Base-by-base conservation (phyloP, 169 alveolate genomes). In the Plasmodium gaboni region DNA sequence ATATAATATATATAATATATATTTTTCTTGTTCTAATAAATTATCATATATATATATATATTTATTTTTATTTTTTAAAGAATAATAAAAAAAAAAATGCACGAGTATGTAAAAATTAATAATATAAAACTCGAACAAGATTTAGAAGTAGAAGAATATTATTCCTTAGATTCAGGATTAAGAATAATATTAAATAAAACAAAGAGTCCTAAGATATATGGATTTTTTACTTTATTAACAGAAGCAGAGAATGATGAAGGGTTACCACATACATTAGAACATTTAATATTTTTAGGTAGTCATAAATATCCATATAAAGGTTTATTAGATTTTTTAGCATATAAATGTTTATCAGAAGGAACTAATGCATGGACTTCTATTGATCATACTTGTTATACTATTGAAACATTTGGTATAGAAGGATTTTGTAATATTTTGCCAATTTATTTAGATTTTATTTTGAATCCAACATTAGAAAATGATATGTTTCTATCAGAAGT, bases 301-400 rank as follows among this genome's bases (percentile, higher is more conserved):
- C 69, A 93, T 59, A 78, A 65, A 32, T 95, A 93, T 73, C 97
- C 97, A 1, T 74, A 93, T 73, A 93, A 96, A 70, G 98, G 97
- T 1, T 93, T 94, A 2, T 57, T 95, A 71, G 97, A 95, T 63
- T 70, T 91, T 24, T 71, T 94, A 87, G 96, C 97, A 0, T 89
- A 88, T 59, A 86, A 88, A 38, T 94, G 97, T 63, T 88, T 96
- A 7, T 93, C 98, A 1, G 94, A 92, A 57, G 98, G 98, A 24
- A 96, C 98, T 9, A 96, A 96, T 51, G 98, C 98, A 5, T 96
- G 98, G 98, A 96, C 98, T 0, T 94, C 94, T 3, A 92, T 94
- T 26, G 98, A 94, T 48, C 96, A 94, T 89, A 93, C 96, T 13
- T 92, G 93, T 12, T 94, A 93, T 68, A 96, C 97, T 1, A 83